Evolutionary conservation across 345 rosid genomes (phyloP).

Genomic region (Citrus sinensis): DNA sequence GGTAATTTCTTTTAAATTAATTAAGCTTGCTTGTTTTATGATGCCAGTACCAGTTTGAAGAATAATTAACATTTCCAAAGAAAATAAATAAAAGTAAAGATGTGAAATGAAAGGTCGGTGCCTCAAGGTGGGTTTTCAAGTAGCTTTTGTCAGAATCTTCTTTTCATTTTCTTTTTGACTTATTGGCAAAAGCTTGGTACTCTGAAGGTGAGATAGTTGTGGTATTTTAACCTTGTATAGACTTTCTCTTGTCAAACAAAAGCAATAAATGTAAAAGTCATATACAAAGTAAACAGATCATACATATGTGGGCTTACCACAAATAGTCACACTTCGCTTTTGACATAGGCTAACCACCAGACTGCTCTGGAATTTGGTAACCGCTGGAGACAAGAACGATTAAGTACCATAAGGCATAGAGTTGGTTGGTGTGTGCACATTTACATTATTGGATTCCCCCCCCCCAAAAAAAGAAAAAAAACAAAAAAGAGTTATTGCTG

Average conservation of each 20-base stretch:
- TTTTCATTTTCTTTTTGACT: background rate
- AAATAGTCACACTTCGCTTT: too few relatives aligned
- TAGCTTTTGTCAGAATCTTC: background rate
- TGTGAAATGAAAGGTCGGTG: background rate
- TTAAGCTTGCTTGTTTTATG: background rate
- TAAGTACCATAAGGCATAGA: too few relatives aligned
- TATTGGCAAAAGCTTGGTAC: background rate
- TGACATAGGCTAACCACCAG: too few relatives aligned
- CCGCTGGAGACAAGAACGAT: too few relatives aligned
- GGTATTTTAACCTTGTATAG: background rate
- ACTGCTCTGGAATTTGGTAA: too few relatives aligned
- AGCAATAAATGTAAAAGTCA: background rate
- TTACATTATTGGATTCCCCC: too few relatives aligned
- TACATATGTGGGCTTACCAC: background rate
- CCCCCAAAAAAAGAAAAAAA: too few relatives aligned
- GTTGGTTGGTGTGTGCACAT: too few relatives aligned
- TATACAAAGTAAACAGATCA: too few relatives aligned
- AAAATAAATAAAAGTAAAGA: background rate
- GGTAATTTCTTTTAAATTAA: conserved; percentile 34
- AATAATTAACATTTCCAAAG: background rate
- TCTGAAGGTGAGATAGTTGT: background rate
- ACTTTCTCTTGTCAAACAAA: background rate
- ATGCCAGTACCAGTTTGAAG: background rate
- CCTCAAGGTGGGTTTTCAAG: background rate
- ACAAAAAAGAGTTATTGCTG: background rate